Evolutionary conservation across 768 basidiomycete genomes (phyloP).

Genomic region (Crepidotus variabilis): DNA sequence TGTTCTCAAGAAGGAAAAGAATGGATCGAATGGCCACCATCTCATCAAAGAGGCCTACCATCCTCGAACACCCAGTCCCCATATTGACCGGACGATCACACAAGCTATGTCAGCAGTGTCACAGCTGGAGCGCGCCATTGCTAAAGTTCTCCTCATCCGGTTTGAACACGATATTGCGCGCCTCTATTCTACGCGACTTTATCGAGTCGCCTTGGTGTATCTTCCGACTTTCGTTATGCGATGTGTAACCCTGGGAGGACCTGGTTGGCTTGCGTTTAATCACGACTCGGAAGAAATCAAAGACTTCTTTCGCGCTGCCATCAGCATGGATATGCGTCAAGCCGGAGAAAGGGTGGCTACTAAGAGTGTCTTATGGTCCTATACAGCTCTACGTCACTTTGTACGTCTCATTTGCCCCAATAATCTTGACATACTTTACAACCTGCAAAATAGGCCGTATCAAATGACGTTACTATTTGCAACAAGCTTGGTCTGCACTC

Average conservation of each 20-base stretch:
- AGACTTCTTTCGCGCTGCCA: constrained; percentile 66
- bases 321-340: constrained; percentile 76
- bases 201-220: constrained; percentile 59
- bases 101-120: constrained; percentile 60
- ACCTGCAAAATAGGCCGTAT: constrained; percentile 49
- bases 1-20: constrained; percentile 40
- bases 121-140: constrained; percentile 64
- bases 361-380: constrained; percentile 77
- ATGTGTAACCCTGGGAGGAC: constrained; percentile 56
- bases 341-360: constrained; percentile 76
- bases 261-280: constrained; percentile 67
- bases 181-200: constrained; percentile 67
- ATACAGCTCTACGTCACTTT: constrained; percentile 73
- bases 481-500: constrained; percentile 64
- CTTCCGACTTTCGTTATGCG: constrained; percentile 68
- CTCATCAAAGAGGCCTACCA: constrained; percentile 28
- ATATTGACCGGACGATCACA: constrained; percentile 50
- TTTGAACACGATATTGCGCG: constrained; percentile 75
- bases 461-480: constrained; percentile 67
- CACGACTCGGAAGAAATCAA: constrained; percentile 68
- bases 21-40: constrained; percentile 26
- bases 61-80: constrained; percentile 31
- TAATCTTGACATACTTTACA: constrained; percentile 12
- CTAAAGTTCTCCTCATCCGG: constrained; percentile 62
- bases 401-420: constrained; percentile 36